phyloP scores from a whole-genome alignment of 2,329 filamentous ascomycete species.

The Cladosporium sp. region DNA sequence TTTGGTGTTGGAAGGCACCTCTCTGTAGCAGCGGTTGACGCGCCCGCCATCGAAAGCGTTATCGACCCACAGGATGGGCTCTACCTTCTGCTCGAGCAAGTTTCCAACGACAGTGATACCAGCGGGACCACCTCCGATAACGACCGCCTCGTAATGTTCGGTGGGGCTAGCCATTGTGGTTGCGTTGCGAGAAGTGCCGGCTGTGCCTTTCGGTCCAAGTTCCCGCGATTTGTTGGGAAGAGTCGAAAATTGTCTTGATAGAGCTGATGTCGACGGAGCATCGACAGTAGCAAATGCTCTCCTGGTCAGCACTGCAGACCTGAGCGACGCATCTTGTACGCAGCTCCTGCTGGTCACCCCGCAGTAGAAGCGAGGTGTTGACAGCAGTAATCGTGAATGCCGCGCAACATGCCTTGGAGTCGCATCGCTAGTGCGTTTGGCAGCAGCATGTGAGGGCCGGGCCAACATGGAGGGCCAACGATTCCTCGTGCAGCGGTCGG shows the following conservation, averaged over 20 bases:
- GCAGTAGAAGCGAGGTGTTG: slow-evolving; percentile 15
- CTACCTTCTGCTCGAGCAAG: slow-evolving; percentile 55
- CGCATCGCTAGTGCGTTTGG: slow-evolving; percentile 17
- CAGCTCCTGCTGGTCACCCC: slow-evolving; percentile 10
- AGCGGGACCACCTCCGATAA: slow-evolving; percentile 60
- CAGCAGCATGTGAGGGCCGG: slow-evolving; percentile 5
- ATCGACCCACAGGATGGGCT: slow-evolving; percentile 61
- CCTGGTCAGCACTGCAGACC: background rate
- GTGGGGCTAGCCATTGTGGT: slow-evolving; percentile 13
- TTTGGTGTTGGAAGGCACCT: slow-evolving; percentile 66
- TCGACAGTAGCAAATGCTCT: background rate
- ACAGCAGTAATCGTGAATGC: slow-evolving; percentile 17
- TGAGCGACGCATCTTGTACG: slow-evolving; percentile 5
- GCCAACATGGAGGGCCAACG: slow-evolving; percentile 8
- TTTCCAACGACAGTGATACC: slow-evolving; percentile 64
- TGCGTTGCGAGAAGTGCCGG: background rate
- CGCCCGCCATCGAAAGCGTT: slow-evolving; percentile 52
- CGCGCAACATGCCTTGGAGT: slow-evolving; percentile 3
- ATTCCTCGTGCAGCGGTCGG: background rate
- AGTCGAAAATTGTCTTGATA: background rate
- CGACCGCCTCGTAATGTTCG: slow-evolving; percentile 51
- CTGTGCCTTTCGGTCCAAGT: background rate
- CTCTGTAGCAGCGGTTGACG: slow-evolving; percentile 54
- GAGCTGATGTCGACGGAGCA: background rate
- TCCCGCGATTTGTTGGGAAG: background rate